Percentiles rank a stretch among this genome's conserved stretches.
Evolutionary conservation across 2,329 filamentous ascomycete species (phyloP).

Genomic region (Hypoxylon sp.): DNA sequence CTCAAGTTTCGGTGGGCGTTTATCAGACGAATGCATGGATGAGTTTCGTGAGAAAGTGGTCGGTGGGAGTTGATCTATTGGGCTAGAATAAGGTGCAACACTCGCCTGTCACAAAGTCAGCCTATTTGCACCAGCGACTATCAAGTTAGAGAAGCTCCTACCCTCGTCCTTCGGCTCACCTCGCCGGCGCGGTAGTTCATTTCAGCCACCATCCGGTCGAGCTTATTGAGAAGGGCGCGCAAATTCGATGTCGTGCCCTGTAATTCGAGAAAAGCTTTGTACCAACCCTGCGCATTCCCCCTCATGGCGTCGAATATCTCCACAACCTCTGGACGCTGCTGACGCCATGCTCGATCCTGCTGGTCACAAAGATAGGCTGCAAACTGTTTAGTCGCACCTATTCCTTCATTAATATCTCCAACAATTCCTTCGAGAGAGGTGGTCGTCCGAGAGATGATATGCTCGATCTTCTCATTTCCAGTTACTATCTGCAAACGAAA

Average conservation of each 20-base stretch:
- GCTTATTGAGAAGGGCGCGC: constrained; percentile 77
- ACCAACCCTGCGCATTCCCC: constrained; percentile 93
- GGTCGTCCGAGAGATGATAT: constrained; percentile 86
- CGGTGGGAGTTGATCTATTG: constrained; percentile 39
- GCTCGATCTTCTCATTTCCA: constrained; percentile 92
- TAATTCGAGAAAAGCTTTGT: constrained; percentile 81
- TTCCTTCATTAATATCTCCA: constrained; percentile 83
- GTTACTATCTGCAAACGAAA: constrained; percentile 87
- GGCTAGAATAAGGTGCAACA: constrained; percentile 51
- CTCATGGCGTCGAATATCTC: constrained; percentile 92
- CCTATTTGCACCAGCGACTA: constrained; percentile 20
- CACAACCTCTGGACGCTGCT: constrained; percentile 73
- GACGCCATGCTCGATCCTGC: constrained; percentile 71
- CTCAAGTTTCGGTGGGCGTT: constrained; percentile 42
- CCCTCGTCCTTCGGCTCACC: constrained; percentile 83
- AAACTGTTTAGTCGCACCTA: constrained; percentile 82
- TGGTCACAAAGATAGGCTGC: constrained; percentile 80
- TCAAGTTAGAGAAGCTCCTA: constrained; percentile 60
- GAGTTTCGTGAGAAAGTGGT: constrained; percentile 43
- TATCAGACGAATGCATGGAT: constrained; percentile 45
- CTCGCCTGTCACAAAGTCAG: constrained; percentile 49
- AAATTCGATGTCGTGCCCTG: constrained; percentile 80
- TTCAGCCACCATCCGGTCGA: constrained; percentile 84
- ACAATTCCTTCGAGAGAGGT: constrained; percentile 81
- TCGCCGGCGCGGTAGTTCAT: constrained; percentile 89